These are phyloP conservation scores for Cutaneotrichosporon sp. DNA, from an alignment of 1,284 basidiomycete species.

Conservation along the genomic window DNA sequence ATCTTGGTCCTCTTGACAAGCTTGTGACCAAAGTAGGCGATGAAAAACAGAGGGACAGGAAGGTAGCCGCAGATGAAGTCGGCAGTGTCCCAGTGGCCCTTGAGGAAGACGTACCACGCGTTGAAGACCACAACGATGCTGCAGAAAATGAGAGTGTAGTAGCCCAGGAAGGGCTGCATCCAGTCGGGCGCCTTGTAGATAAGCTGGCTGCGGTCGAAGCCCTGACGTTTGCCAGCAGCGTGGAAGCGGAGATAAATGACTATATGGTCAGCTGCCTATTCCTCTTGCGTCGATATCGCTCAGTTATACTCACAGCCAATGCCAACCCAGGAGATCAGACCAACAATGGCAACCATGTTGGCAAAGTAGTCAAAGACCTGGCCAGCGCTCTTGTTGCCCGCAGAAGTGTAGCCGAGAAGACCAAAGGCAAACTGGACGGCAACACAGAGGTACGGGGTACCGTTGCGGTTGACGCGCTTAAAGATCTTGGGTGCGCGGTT, in stretches of 20 bases:
- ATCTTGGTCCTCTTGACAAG: conserved; percentile 28
- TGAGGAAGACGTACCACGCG: conserved; percentile 12
- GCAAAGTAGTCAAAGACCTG: conserved; percentile 68
- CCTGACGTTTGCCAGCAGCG: conserved; percentile 66
- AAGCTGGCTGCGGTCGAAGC: conserved; percentile 53
- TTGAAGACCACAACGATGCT: conserved; percentile 3
- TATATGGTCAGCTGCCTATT: neutral
- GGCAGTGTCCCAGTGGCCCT: conserved; percentile 11
- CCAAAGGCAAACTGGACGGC: conserved; percentile 64
- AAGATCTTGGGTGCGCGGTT: conserved; percentile 32
- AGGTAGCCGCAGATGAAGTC: conserved; percentile 18
- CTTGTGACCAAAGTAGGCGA: conserved; percentile 49
- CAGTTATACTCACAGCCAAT: conserved; percentile 52
- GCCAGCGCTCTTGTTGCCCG: conserved; percentile 56
- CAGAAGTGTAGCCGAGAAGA: conserved; percentile 56
- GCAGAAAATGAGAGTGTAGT: conserved; percentile 38
- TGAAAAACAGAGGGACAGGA: conserved; percentile 16
- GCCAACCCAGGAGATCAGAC: conserved; percentile 68
- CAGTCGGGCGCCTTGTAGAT: conserved; percentile 62
- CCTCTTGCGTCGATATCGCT: no score
- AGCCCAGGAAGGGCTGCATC: conserved; percentile 52
- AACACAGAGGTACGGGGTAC: conserved; percentile 30
- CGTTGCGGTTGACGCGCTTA: conserved; percentile 22
- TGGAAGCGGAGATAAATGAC: conserved; percentile 77
- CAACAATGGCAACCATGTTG: conserved; percentile 57